These are phyloP conservation scores for Xylariaceae sp. DNA, from an alignment of 2,329 filamentous ascomycete genomes.

Conservation along the genomic window DNA sequence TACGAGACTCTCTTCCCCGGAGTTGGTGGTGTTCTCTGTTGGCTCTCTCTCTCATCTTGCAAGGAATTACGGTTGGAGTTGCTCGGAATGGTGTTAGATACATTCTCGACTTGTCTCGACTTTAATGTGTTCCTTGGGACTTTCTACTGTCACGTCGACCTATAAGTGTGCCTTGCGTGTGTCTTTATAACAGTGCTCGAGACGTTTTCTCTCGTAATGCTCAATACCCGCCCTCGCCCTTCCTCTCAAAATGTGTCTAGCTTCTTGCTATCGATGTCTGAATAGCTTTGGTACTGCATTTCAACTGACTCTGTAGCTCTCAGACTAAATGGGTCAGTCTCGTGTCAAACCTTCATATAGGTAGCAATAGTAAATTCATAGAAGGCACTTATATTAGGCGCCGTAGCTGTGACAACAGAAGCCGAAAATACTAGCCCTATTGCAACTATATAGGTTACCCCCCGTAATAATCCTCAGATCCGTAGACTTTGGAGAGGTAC, in stretches of 20 bases:
- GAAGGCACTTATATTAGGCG: no score
- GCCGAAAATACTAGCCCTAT: no score
- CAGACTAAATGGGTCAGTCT: no score
- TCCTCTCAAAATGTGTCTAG: background rate
- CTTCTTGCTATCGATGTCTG: no score
- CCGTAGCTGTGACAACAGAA: no score
- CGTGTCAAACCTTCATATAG: no score
- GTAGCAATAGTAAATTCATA: no score
- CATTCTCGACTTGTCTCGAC: slow-evolving; percentile 1
- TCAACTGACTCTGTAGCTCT: no score
- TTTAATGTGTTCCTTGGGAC: background rate
- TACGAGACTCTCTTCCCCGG: slow-evolving; percentile 9
- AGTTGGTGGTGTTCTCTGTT: slow-evolving; percentile 10
- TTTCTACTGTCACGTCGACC: background rate
- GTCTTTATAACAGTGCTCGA: background rate
- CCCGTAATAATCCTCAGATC: no score
- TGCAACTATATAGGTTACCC: no score
- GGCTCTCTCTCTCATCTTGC: slow-evolving; percentile 1
- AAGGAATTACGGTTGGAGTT: slow-evolving; percentile 13
- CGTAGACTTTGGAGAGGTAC: no score
- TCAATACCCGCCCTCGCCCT: background rate
- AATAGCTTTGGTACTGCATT: no score
- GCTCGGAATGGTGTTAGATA: slow-evolving; percentile 5
- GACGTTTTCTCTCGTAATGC: background rate
- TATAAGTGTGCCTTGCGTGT: background rate